A percentile compares a stretch with the other conserved stretches of the same genome.
phyloP scores from a whole-genome alignment of 208 protist genomes.

The Herpetomonas samuelpessoai region DNA sequence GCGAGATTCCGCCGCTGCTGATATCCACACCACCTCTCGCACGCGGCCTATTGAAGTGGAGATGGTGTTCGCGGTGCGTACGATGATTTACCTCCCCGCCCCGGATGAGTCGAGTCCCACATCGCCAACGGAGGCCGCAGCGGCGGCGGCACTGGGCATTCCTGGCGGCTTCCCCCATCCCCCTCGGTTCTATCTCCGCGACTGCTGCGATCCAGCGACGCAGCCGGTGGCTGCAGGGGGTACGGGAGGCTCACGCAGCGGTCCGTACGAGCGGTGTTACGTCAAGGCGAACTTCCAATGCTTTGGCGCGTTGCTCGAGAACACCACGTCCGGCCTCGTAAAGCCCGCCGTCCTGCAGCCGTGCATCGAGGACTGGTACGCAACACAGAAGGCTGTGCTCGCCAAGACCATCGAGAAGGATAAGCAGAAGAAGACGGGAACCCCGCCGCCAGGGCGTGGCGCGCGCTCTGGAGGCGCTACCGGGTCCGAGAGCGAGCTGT shows the following conservation, averaged over 20 bases:
- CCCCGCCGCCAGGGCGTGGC: no score
- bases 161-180: conserved; percentile 20
- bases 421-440: not conserved
- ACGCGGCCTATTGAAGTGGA: not conserved
- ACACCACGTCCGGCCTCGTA: conserved; percentile 20
- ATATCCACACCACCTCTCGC: not conserved
- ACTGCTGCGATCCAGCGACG: not conserved
- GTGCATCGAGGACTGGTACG: conserved; percentile 12
- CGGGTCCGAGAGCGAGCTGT: conserved; percentile 29
- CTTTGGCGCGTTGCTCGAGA: conserved; percentile 18
- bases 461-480: no score
- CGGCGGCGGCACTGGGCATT: not conserved
- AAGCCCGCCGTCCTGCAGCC: conserved; percentile 12
- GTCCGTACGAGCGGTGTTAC: not conserved
- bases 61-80: conserved; percentile 24
- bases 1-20: not conserved
- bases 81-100: conserved; percentile 20
- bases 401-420: not conserved
- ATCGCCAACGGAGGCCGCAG: not conserved
- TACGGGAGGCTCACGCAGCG: not conserved
- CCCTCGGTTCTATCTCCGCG: conserved; percentile 24
- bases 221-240: not conserved
- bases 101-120: not conserved
- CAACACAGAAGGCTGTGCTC: not conserved
- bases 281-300: conserved; percentile 11